Evolutionary conservation across 495 filamentous ascomycete genomes (phyloP).

Genomic region (Aspergillus wentii): DNA sequence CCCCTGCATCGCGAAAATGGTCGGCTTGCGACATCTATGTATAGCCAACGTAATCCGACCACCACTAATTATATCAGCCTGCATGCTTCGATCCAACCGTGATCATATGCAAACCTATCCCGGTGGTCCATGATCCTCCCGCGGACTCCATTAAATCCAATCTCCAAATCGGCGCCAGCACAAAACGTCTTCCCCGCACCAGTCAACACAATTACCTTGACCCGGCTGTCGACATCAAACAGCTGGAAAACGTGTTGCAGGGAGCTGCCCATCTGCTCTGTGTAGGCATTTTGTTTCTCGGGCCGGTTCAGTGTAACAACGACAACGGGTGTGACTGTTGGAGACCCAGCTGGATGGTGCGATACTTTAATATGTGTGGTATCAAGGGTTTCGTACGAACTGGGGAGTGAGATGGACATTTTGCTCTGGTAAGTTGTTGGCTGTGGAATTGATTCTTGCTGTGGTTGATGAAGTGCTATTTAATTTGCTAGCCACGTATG

Average conservation of each 20-base stretch:
- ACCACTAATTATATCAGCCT: constrained; percentile 18
- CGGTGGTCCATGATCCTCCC: constrained; percentile 36
- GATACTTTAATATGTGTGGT: constrained; percentile 47
- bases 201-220: constrained; percentile 55
- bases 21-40: constrained; percentile 57
- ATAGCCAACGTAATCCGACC: constrained; percentile 52
- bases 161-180: constrained; percentile 62
- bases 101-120: constrained; percentile 32
- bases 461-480: no score
- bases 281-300: constrained; percentile 60
- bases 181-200: constrained; percentile 59
- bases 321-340: constrained; percentile 49
- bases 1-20: constrained; percentile 61
- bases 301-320: constrained; percentile 56
- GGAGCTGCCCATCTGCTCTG: constrained; percentile 47
- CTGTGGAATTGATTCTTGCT: no score
- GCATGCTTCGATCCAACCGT: no score
- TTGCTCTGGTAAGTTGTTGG: no score
- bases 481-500: no score
- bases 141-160: constrained; percentile 34
- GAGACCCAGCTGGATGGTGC: constrained; percentile 45
- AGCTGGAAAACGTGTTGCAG: constrained; percentile 49
- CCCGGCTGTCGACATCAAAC: constrained; percentile 51
- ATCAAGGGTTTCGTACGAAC: constrained; percentile 39
- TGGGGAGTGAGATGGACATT: constrained; percentile 27